Evolutionary conservation across 306 rosid genomes (phyloP).

Genomic region (Cicer chorassanicum): DNA sequence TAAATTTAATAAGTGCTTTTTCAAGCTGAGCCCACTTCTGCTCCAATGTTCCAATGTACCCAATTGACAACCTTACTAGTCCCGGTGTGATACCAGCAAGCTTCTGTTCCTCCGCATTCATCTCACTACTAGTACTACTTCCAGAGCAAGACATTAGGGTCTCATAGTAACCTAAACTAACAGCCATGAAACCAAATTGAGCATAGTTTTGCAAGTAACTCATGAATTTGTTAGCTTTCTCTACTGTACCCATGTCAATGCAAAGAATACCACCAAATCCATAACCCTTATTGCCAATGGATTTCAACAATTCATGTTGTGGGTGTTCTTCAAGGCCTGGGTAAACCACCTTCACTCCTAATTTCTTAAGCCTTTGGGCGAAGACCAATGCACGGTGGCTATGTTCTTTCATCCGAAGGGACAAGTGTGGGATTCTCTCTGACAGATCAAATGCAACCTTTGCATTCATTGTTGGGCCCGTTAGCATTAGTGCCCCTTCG

Average conservation of each 20-base stretch:
- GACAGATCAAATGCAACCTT: constrained; percentile 88
- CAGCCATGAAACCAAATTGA: constrained; percentile 85
- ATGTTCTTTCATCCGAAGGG: constrained; percentile 75
- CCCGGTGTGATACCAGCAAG: constrained; percentile 85
- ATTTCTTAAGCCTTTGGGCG: constrained; percentile 63
- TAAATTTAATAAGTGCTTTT: constrained; percentile 60
- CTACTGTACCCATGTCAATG: constrained; percentile 83
- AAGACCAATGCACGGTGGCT: constrained; percentile 62
- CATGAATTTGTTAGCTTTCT: constrained; percentile 73
- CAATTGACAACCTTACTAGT: constrained; percentile 71
- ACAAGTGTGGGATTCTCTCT: constrained; percentile 80
- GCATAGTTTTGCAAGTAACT: constrained; percentile 59
- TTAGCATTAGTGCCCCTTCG: constrained; percentile 72
- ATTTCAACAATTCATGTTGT: constrained; percentile 60
- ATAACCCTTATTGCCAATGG: constrained; percentile 60
- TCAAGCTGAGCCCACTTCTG: constrained; percentile 83
- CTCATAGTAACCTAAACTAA: constrained; percentile 85
- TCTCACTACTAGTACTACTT: constrained; percentile 84
- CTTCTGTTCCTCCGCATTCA: constrained; percentile 63
- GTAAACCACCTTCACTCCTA: constrained; percentile 72
- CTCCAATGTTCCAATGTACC: constrained; percentile 81
- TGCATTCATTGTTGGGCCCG: constrained; percentile 92
- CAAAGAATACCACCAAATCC: constrained; percentile 86
- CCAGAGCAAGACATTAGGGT: constrained; percentile 92
- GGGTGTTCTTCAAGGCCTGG: constrained; percentile 88